Base-by-base conservation (phyloP, 208 protist species). In the Trypanosoma cruzi region DNA sequence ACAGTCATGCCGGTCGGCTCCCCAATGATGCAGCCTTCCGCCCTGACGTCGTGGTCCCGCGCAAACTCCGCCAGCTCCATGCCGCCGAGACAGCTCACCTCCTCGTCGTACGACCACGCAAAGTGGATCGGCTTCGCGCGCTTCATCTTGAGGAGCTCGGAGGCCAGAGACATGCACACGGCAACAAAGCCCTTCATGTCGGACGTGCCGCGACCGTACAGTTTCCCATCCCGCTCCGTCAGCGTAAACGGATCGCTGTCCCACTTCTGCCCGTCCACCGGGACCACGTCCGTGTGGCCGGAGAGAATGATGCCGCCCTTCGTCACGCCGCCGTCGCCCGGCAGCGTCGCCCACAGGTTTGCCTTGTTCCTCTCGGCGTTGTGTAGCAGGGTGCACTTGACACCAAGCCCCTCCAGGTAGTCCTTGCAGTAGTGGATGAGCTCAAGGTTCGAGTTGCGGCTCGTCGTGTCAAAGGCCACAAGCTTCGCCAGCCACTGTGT, bases 161-260 rank as follows among this genome's bases (percentile, higher is more conserved):
- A 77, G 16, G 77, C 75, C 18, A 85, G 75, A 0, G 73, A 82
- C 77, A 88, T 85, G 54, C 76, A 77, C 18, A 85, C 84, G 0
- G 77, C 78, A 42, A 86, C 75, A 49, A 86, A 86, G n/a, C 76
- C 78, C 67, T 86, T 92, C 77, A 84, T 83, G 54, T 89, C 81
- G 58, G 74, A 84, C 28, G 82, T 84, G 53, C 83, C 77, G 28
- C 83, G 67, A n/a, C 79, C 77, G 63, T 80, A 89, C 48, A 89
- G 64, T 64, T 79, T 85, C 16, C 72, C 77, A 2, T 64, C 75
- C n/a, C 75, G 75, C 22, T 71, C 66, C 7, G 72, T 74, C 7
- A 80, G 48, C 44, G 68, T 68, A 28, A 85, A 84, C 13, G 81
- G 75, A 44, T 86, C 71, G 18, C 56, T 82, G 61, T 84, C 64